Base-by-base conservation (phyloP, 108 stramenopile genomes). In the Skeletonema grethae region DNA sequence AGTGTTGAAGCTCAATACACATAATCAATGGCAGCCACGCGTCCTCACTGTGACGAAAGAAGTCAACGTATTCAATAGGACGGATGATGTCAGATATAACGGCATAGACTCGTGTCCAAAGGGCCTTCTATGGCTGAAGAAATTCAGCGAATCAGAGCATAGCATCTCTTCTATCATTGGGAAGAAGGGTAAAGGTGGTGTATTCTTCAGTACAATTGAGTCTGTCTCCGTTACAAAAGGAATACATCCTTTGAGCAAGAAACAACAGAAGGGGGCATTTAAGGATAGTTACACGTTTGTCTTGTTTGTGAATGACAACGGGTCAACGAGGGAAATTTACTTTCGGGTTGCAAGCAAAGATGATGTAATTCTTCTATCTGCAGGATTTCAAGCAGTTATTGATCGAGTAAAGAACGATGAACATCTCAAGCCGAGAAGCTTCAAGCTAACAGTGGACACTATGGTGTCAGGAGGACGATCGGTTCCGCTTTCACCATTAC, bases 1-100 rank as follows among this genome's bases (percentile, higher is more conserved):
- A 46, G 92, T 93, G 12, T 72, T 93, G 75, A 93, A 93, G 69
- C 78, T 90, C 28, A 89, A 89, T 61, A 76, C 85, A n/a, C 85
- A 88, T 61, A 87, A 85, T 22, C 86, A 90, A 64, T 93, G 92
- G 92, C 92, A 93, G 65, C 57, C 76, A 31, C 74, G 89, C 48
- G 82, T 82, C 70, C 82, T 93, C 10, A 90, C 89, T 15, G 84
- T 90, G 38, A 90, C 89, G 18, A 87, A 81, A 57, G 92, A 93
- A 65, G 71, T 81, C 31, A 58, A 72, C n/a, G 59, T 77, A 53
- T 77, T 82, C 55, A 76, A 74, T 45, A 53, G 71, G 24, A 62
- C 67, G 56, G 46, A 60, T 45, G 73, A 80, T 28, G 66, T 46
- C 7, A 57, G 73, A 38, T 70, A 63, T 65, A 57, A 43, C 6